Base-by-base conservation (phyloP, 352 stramenopile genomes). In the Blastocystis sp. region DNA sequence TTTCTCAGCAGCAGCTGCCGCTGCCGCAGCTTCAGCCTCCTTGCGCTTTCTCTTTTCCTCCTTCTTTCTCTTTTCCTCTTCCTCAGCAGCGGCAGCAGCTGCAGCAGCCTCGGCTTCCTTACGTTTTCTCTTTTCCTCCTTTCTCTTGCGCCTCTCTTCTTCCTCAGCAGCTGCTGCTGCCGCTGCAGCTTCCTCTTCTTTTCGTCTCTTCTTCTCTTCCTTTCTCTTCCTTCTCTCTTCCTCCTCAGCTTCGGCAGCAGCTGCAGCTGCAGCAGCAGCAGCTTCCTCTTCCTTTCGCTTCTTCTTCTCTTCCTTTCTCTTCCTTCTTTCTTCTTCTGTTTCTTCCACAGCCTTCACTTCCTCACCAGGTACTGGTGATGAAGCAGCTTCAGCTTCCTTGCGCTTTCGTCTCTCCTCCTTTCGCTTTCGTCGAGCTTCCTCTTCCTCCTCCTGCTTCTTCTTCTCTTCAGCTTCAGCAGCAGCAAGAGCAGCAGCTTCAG, bases 91-190 rank as follows among this genome's bases (percentile, higher is more conserved):
- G 7, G 66, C 66, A 78, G 66, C 66, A 37, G 42, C 37, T 21
- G 66, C 66, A 54, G 63, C 63, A 7, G 66, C 66, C 24, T 78
- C 66, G 0, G 71, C 46, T 66, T 83, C 71, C 24, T 67, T 83
- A 42, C 51, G 21, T 32, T 83, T 83, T 27, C 32, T 83, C 54
- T 83, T 83, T 42, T 83, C 49, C n/a, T 63, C 49, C 16, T 83
- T 65, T 27, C 49, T 83, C 71, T 66, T 83, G 4, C 71, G 0
- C n/a, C 51, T 83, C 7, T 83, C 71, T 46, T 83, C 49, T 1
- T 80, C 43, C 3, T 77, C 65, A 4, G 35, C 65, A 0, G 7
- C 65, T 0, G 43, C 35, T 9, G 35, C 2, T 5, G 35, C 43
- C n/a, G 35, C 35, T 19, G 35, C 65, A 14, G 35, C 51, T 7